Conservation (phyloP, 2,329 filamentous ascomycete species). For the Sporothrix mexicana region DNA sequence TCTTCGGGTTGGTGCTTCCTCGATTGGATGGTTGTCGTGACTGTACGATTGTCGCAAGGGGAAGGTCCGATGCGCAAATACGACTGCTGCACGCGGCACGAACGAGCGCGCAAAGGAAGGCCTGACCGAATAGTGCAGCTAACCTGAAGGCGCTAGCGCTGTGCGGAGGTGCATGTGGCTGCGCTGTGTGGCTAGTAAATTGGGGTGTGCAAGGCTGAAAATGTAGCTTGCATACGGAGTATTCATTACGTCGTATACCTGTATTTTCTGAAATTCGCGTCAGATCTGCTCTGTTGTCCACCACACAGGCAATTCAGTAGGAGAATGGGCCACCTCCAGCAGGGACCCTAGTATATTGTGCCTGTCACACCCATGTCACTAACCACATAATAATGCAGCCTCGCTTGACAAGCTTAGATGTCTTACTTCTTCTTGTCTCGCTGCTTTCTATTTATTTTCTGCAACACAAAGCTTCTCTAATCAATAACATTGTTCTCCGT, state of each 20-base stretch:
- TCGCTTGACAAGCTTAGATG: not conserved
- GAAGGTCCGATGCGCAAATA: constrained; percentile 17
- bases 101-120: constrained; percentile 16
- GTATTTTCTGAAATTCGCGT: not conserved
- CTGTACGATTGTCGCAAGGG: constrained; percentile 10
- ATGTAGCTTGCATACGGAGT: not conserved
- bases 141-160: no score
- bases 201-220: constrained; percentile 14
- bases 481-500: not conserved
- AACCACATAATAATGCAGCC: not conserved
- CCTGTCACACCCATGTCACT: not conserved
- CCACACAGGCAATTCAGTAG: not conserved
- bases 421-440: not conserved
- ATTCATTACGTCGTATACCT: not conserved
- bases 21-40: not conserved
- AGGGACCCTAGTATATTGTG: not conserved
- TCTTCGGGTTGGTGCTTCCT: not conserved
- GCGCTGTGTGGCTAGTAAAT: constrained; percentile 14
- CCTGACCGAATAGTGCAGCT: not conserved
- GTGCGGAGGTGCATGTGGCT: not conserved
- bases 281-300: not conserved
- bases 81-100: not conserved
- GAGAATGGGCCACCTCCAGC: not conserved
- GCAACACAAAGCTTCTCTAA: not conserved
- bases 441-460: no score